phyloP scores from a whole-genome alignment of 768 basidiomycete species.

The Lactarius deliciosus region DNA sequence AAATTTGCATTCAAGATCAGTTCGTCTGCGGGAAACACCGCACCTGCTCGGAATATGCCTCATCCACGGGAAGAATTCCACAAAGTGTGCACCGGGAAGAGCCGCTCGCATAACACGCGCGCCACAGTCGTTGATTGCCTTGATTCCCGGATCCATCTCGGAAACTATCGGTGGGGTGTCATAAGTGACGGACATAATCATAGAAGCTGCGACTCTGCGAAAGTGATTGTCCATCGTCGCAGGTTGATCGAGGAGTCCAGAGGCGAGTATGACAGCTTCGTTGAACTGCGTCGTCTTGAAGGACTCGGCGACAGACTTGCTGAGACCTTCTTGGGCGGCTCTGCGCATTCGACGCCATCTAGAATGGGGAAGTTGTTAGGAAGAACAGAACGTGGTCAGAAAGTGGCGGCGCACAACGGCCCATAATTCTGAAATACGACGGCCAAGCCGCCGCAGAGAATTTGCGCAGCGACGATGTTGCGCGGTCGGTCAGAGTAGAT shows the following conservation, averaged over 20 bases:
- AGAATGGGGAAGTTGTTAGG: conserved; percentile 1
- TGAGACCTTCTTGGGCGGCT: conserved; percentile 21
- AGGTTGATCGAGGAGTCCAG: conserved; percentile 5
- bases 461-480: conserved; percentile 26
- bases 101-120: background rate
- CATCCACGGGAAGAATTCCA: conserved; percentile 26
- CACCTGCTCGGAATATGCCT: conserved; percentile 12
- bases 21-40: background rate
- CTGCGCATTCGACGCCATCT: conserved; percentile 25
- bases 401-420: conserved; percentile 11
- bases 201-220: conserved; percentile 9
- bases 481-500: conserved; percentile 28
- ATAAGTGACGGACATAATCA: conserved; percentile 22
- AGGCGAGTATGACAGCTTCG: conserved; percentile 9
- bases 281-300: background rate
- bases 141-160: background rate
- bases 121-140: background rate
- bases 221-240: background rate
- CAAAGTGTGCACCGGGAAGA: conserved; percentile 14
- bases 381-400: background rate
- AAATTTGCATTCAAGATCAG: too few relatives aligned
- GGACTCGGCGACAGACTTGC: background rate
- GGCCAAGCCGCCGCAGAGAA: conserved; percentile 25
- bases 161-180: conserved; percentile 8
- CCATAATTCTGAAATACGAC: conserved; percentile 27